These are phyloP conservation scores for Septoria petroselini DNA, from an alignment of 2,329 filamentous ascomycete genomes.

Conservation along the genomic window DNA sequence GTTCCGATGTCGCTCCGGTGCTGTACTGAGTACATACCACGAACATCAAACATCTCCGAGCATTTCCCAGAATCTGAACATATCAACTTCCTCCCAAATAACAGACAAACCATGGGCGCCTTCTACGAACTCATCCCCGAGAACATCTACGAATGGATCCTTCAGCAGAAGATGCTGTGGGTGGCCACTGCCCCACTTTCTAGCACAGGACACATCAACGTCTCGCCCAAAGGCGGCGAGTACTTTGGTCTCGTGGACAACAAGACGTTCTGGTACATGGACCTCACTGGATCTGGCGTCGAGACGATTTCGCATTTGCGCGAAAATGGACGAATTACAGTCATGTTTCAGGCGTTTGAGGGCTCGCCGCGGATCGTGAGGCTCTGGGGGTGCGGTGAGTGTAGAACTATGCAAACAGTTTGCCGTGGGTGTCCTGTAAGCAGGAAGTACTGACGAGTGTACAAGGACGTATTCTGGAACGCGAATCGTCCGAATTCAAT, in stretches of 20 bases:
- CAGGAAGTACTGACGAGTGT: background rate
- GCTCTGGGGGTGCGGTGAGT: constrained; percentile 42
- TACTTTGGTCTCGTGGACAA: constrained; percentile 44
- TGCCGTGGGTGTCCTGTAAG: too few relatives aligned
- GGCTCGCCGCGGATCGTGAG: constrained; percentile 45
- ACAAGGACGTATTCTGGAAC: constrained; percentile 38
- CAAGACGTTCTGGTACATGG: constrained; percentile 46
- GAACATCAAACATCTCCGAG: background rate
- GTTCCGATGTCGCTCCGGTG: constrained; percentile 6
- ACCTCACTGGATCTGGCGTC: constrained; percentile 44
- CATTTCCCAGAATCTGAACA: background rate
- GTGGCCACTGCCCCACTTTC: constrained; percentile 45
- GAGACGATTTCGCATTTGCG: constrained; percentile 46
- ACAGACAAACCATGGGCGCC: constrained; percentile 43
- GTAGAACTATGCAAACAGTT: too few relatives aligned
- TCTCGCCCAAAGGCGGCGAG: constrained; percentile 46
- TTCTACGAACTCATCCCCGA: constrained; percentile 46
- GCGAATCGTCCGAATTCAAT: constrained; percentile 37
- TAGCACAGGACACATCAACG: constrained; percentile 44
- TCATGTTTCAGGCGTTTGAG: constrained; percentile 45
- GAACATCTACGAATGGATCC: constrained; percentile 43
- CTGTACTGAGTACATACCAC: background rate
- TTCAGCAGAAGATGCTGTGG: constrained; percentile 46
- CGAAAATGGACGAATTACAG: constrained; percentile 46
- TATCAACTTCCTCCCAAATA: background rate